phyloP scores from a whole-genome alignment of 2,329 filamentous ascomycete species.

The Aspergillus alliaceus region DNA sequence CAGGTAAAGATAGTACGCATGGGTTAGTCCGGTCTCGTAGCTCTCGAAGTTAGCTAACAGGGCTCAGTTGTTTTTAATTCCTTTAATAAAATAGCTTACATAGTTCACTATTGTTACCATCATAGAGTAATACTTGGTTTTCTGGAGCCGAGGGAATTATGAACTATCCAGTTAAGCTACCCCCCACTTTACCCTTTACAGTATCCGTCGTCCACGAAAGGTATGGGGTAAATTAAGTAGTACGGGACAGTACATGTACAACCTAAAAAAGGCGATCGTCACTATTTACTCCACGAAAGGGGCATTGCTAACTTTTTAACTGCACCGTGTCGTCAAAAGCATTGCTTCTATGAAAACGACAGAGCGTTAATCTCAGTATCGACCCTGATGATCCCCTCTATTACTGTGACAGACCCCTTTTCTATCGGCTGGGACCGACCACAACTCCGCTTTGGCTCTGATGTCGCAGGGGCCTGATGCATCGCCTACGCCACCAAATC shows the following conservation, averaged over 20 bases:
- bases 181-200: background rate
- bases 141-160: too few species aligned
- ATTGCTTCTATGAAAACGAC: conserved; percentile 2
- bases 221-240: background rate
- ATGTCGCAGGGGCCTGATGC: conserved; percentile 25
- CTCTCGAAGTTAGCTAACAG: too few species aligned
- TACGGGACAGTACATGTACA: background rate
- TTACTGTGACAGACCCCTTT: conserved; percentile 19
- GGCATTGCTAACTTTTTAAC: background rate
- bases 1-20: too few species aligned
- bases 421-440: conserved; percentile 21
- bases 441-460: conserved; percentile 17
- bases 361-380: background rate
- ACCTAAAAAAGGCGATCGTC: conserved; percentile 1
- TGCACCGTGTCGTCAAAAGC: background rate
- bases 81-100: too few species aligned
- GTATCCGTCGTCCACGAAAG: background rate
- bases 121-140: too few species aligned
- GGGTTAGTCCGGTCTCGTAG: too few species aligned
- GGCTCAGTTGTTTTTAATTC: too few species aligned
- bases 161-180: too few species aligned
- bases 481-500: conserved; percentile 11
- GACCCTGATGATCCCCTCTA: conserved; percentile 21
- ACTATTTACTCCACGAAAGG: background rate
- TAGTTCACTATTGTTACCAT: too few species aligned